Evolutionary conservation across 164 flowering plant species (phyloP), one percentile per base, ranked within the genome.

Genomic region (Magnolia sinica): DNA sequence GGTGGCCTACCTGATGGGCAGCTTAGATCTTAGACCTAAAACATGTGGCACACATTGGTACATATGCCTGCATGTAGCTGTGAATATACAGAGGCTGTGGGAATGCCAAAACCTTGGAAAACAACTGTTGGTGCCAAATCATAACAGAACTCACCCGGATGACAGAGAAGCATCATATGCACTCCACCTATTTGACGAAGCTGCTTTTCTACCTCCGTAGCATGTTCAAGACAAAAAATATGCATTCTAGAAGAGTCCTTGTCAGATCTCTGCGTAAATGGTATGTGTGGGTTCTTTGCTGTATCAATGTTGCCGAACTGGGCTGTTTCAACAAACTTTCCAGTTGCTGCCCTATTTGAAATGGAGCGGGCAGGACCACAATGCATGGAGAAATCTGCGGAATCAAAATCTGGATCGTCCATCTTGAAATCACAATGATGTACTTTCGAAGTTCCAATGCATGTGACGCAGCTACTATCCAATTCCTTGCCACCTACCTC

Each of bases 211-310:
- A 91, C 92, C 84, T 96, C 95, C 73, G 87, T 75, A 31, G 99
- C 99, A 88, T 96, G 99, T 81, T 96, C 95, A 71, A 96, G 97
- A 83, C 99, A 96, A 79, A 96, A 96, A 51, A 94, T 83, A 84
- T 91, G 98, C 90, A 88, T 80, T 77, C 94, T 85, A 20, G 92
- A 91, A 78, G 91, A 91, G 78, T 92, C 97, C 55, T 83, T 91
- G 77, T 89, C 87, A 74, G 86, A 82, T 77, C 81, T 83, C 77
- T 84, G 81, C 70, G 83, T 55, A 76, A 84, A 76, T 22, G 83
- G 68, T 20, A 74, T 67, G 65, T 58, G 79, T 69, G 77, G 29
- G 22, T 80, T 84, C 7, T 74, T 2, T 20, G 84, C 80, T 72
- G 68, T 73, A 59, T 76, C 77, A 24, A 78, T 68, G 73, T 76